Evolutionary conservation across 257 asterid species (phyloP).

Genomic region (Plantago ovata): DNA sequence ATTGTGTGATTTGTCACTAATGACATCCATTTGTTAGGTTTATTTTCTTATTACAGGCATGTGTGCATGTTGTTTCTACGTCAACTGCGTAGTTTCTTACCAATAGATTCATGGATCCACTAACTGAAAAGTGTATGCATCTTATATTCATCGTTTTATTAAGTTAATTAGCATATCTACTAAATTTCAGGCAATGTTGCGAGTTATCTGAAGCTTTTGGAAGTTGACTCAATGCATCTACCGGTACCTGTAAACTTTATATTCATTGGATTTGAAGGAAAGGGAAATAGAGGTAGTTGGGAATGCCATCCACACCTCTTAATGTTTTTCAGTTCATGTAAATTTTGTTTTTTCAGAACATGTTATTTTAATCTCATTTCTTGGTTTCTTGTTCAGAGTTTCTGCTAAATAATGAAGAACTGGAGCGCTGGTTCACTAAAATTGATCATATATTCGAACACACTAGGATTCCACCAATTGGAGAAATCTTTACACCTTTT

Average conservation of each 20-base stretch:
- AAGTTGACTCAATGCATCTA: conserved; percentile 81
- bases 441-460: conserved; percentile 96
- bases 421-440: conserved; percentile 97
- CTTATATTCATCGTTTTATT: conserved; percentile 9
- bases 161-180: conserved; percentile 20
- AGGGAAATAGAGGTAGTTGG: conserved; percentile 76
- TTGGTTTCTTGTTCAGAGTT: conserved; percentile 47
- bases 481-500: conserved; percentile 89
- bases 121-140: conserved; percentile 7
- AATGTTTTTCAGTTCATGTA: conserved; percentile 3
- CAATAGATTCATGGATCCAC: conserved; percentile 11
- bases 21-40: background rate
- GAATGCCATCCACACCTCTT: conserved; percentile 15
- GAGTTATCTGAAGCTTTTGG: conserved; percentile 83
- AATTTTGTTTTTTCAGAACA: background rate
- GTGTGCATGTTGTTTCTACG: conserved; percentile 6
- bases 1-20: no score
- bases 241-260: conserved; percentile 93
- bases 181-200: conserved; percentile 73
- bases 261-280: conserved; percentile 96
- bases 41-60: conserved; percentile 5
- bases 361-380: conserved; percentile 14
- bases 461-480: conserved; percentile 85
- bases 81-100: conserved; percentile 9
- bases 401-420: conserved; percentile 72